A percentile compares a stretch with the other conserved stretches of the same genome.
Evolutionary conservation across 495 filamentous ascomycete genomes (phyloP).

Genomic region (Daldinia vernicosa): DNA sequence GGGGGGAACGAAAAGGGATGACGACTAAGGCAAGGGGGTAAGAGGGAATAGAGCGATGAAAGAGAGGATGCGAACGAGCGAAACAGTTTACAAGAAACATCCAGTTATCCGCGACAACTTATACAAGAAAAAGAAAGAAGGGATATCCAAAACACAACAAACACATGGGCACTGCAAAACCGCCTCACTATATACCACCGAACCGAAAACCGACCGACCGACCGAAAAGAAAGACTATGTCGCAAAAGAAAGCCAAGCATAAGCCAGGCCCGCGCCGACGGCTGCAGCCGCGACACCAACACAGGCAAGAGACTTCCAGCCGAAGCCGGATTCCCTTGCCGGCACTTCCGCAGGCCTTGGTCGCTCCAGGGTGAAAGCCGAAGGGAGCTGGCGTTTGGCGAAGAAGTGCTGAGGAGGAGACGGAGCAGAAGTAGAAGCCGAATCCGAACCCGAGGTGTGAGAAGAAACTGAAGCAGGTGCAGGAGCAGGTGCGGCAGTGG

Average conservation of each 20-base stretch:
- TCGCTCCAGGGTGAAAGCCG: slow-evolving; percentile 16
- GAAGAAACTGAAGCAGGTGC: not conserved
- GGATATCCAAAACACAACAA: slow-evolving; percentile 11
- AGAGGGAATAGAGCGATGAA: not conserved
- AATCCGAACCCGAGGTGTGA: not conserved
- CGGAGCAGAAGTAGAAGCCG: not conserved
- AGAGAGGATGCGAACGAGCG: not conserved
- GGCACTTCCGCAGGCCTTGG: slow-evolving; percentile 11
- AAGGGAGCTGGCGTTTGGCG: slow-evolving; percentile 24
- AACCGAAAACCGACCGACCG: not conserved
- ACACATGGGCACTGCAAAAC: slow-evolving; percentile 39
- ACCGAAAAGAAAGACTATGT: slow-evolving; percentile 6
- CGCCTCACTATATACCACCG: slow-evolving; percentile 11
- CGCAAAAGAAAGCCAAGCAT: slow-evolving; percentile 34
- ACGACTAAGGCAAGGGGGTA: not conserved
- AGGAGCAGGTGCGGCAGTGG: not conserved
- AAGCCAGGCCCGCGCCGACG: slow-evolving; percentile 31
- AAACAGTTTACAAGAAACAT: not conserved
- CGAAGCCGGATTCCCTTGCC: slow-evolving; percentile 8
- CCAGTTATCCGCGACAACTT: not conserved
- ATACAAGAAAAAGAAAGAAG: not conserved
- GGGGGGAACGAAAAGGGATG: not conserved
- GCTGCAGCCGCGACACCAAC: slow-evolving; percentile 32
- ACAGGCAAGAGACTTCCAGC: slow-evolving; percentile 39
- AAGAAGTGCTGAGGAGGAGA: slow-evolving; percentile 14